Evolutionary conservation across 495 filamentous ascomycete species (phyloP).

Genomic region (Penicillium riverlandense): DNA sequence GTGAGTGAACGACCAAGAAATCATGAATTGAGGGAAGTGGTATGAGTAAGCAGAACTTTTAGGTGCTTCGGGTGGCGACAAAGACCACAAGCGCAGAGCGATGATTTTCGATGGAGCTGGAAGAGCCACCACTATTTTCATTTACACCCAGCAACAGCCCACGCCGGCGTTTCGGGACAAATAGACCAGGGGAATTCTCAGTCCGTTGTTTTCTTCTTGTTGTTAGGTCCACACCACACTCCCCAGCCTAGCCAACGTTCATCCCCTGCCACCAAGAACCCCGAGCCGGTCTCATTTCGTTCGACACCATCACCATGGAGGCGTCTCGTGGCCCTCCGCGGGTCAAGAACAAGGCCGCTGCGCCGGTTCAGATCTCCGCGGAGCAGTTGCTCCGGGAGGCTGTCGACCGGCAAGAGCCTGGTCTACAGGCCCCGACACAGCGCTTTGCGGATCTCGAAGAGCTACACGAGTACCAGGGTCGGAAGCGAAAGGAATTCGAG

Average conservation of each 20-base stretch:
- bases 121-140: no score
- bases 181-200: no score
- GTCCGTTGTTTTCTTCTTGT: slow-evolving; percentile 6
- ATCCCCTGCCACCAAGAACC: no score
- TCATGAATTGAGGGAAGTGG: slow-evolving; percentile 1
- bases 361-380: slow-evolving; percentile 82
- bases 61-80: slow-evolving; percentile 13
- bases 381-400: slow-evolving; percentile 97
- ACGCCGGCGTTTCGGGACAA: no score
- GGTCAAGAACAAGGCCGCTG: slow-evolving; percentile 98
- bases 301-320: slow-evolving; percentile 59
- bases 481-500: slow-evolving; percentile 94
- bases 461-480: slow-evolving; percentile 92
- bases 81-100: slow-evolving; percentile 6
- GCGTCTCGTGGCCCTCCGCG: slow-evolving; percentile 84
- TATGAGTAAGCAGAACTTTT: slow-evolving; percentile 6
- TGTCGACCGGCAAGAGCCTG: slow-evolving; percentile 91
- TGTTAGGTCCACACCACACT: no score
- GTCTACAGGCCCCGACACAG: slow-evolving; percentile 84
- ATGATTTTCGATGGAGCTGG: no score
- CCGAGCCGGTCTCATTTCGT: background rate
- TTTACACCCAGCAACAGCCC: no score
- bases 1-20: background rate
- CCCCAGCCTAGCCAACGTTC: no score
- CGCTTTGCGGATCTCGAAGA: slow-evolving; percentile 95